These are phyloP conservation scores for Nemania sp. DNA, from an alignment of 2,329 filamentous ascomycete species.

Conservation along the genomic window DNA sequence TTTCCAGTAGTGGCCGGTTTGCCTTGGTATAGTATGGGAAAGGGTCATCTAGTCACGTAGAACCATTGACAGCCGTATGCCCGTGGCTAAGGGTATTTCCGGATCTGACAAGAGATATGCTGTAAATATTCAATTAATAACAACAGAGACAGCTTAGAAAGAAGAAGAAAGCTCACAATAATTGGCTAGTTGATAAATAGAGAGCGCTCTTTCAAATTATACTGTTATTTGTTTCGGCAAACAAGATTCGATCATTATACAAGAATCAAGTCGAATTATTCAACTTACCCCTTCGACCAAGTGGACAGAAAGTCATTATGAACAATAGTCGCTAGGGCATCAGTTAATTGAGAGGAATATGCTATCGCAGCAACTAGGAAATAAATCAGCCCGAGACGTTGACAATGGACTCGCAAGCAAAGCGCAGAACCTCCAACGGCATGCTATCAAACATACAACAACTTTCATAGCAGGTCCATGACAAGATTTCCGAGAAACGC, in stretches of 20 bases:
- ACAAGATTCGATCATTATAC: slow-evolving; percentile 22
- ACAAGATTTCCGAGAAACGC: too few species aligned
- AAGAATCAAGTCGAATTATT: neutral
- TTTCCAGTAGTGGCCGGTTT: slow-evolving; percentile 17
- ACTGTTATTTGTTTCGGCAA: slow-evolving; percentile 18
- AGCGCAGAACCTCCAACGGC: slow-evolving; percentile 7
- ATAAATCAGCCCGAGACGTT: slow-evolving; percentile 1
- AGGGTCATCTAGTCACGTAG: slow-evolving; percentile 27
- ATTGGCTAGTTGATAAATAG: slow-evolving; percentile 23
- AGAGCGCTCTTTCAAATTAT: slow-evolving; percentile 18
- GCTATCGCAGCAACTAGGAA: slow-evolving; percentile 8
- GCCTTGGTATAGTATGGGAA: slow-evolving; percentile 21
- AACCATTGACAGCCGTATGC: too few species aligned
- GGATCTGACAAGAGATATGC: too few species aligned
- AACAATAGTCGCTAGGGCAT: too few species aligned
- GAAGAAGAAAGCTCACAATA: slow-evolving; percentile 17
- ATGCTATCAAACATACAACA: too few species aligned
- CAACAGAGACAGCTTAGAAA: slow-evolving; percentile 20
- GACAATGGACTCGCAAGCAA: slow-evolving; percentile 10
- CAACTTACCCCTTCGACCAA: too few species aligned
- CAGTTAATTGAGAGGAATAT: slow-evolving; percentile 21
- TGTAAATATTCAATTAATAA: slow-evolving; percentile 18
- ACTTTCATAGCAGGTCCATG: too few species aligned
- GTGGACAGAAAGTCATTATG: too few species aligned
- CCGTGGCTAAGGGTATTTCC: too few species aligned